Base-by-base conservation (phyloP, 192 early-diverging fungal species). In the Diversispora epigaea region DNA sequence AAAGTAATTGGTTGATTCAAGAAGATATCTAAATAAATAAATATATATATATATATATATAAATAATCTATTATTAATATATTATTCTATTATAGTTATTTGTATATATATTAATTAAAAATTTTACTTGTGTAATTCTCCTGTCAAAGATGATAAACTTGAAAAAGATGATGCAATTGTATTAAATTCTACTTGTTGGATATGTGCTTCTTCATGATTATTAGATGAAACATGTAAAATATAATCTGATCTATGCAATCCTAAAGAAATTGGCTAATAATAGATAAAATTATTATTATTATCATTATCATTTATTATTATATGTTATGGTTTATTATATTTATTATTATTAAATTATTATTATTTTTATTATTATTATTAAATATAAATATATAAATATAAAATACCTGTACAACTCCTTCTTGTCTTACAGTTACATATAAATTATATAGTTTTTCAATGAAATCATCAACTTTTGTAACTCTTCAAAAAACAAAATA, bases 131-230 rank as follows among this genome's bases (percentile, higher is more conserved):
- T 98, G 97, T 43, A 98, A 81, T 57, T 95, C 85, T 17, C 85
- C 82, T 14, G 90, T 89, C 52, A 91, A 79, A 0, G 87, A 80
- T 2, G 93, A 94, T 15, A 99, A 83, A 75, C 91, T 89, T 12
- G 91, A 88, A 80, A 99, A 99, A n/a, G 92, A 93, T 6, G 92
- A 84, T 5, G 96, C 87, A 80, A 99, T 96, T 5, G 97, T 98
- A 81, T 99, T 99, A 76, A 96, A 90, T 74, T 99, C 97, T 2
- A 99, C 97, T 78, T 99, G 97, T 78, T 96, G 90, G 55, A 93
- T 85, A 40, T 80, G 79, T 41, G 87, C 77, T n/a, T 88, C 78
- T 8, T 82, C 82, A 3, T 80, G 80, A 32, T 32, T 32, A 57
- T 79, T 81, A 22, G 50, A 73, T 44, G 84, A 80, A 46, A 87